Base-by-base conservation (phyloP, 1,284 basidiomycete species). In the Ustanciosporium gigantosporum region DNA sequence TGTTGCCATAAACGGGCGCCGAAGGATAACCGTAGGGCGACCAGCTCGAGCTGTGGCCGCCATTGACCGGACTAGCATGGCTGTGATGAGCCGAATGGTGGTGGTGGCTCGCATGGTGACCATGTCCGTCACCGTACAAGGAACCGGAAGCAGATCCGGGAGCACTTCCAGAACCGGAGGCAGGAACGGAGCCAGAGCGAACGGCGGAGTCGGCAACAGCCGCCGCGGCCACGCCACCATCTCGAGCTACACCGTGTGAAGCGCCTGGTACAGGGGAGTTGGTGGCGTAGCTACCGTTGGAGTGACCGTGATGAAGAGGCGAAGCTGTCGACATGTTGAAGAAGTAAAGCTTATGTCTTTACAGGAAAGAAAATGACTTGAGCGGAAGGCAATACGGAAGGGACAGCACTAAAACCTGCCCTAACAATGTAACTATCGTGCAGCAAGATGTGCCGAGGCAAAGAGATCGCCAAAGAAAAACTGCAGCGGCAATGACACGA, bases 21-120 rank as follows among this genome's bases (percentile, higher is more conserved):
- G 61, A 53, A 16, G 61, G 61, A 31, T 65, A 65, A 27, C 61
- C 61, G 27, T 65, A 65, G 15, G 61, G 61, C 17, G 61, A 65
- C 61, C 61, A 65, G 55, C 55, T 53, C 20, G 53, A 59, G 45
- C 50, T 55, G 56, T 65, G 61, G 15, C 61, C 44, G 37, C 55
- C 55, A 32, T 53, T 59, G 47, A 59, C 61, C 23, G 61, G 61
- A 47, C 61, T 65, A 8, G 61, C 43, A 29, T 58, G 40, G 31
- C 50, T 43, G 16, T 41, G 50, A 31, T 65, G 61, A 31, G 55
- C 49, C 34, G 58, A 55, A 31, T 48, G 39, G 34, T 65, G 61
- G 43, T 65, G 61, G 35, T 65, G 60, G 16, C 32, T 38, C 20
- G 36, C 35, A 41, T 65, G 55, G 17, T 55, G 50, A 21, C 46